Conservation (phyloP, 2,329 filamentous ascomycete species). For the Penicillium digitatum region DNA sequence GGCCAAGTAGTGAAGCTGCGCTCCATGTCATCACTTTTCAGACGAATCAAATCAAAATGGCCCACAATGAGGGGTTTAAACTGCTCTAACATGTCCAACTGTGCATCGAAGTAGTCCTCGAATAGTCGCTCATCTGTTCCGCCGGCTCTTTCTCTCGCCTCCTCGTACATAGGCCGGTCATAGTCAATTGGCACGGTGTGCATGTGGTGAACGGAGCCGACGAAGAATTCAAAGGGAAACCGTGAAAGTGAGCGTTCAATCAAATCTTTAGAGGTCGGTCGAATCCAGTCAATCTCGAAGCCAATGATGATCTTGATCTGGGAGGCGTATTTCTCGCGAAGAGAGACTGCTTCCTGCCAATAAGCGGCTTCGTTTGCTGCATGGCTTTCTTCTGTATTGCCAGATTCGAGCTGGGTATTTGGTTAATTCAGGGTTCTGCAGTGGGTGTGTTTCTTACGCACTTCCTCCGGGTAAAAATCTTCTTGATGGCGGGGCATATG, state of each 20-base stretch:
- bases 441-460: slow-evolving; percentile 30
- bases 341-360: slow-evolving; percentile 67
- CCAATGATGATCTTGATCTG: slow-evolving; percentile 79
- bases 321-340: slow-evolving; percentile 65
- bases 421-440: neutral
- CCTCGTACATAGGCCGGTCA: slow-evolving; percentile 62
- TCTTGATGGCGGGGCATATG: slow-evolving; percentile 80
- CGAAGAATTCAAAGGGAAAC: slow-evolving; percentile 76
- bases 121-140: slow-evolving; percentile 70
- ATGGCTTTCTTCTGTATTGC: slow-evolving; percentile 29
- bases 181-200: slow-evolving; percentile 86
- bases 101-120: slow-evolving; percentile 81
- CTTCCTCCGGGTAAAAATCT: slow-evolving; percentile 93
- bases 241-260: slow-evolving; percentile 58
- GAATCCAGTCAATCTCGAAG: slow-evolving; percentile 92
- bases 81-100: slow-evolving; percentile 71
- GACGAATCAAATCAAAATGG: slow-evolving; percentile 86
- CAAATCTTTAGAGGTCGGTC: slow-evolving; percentile 59
- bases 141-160: slow-evolving; percentile 55
- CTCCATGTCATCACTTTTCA: slow-evolving; percentile 68
- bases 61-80: slow-evolving; percentile 76
- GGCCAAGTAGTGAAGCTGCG: slow-evolving; percentile 56
- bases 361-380: slow-evolving; percentile 59
- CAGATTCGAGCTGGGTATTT: slow-evolving; percentile 29
- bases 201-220: slow-evolving; percentile 90